A percentile compares a stretch with the other conserved stretches of the same genome.
phyloP scores from a whole-genome alignment of 805 yeast species.

The Kuraishia ogatae region DNA sequence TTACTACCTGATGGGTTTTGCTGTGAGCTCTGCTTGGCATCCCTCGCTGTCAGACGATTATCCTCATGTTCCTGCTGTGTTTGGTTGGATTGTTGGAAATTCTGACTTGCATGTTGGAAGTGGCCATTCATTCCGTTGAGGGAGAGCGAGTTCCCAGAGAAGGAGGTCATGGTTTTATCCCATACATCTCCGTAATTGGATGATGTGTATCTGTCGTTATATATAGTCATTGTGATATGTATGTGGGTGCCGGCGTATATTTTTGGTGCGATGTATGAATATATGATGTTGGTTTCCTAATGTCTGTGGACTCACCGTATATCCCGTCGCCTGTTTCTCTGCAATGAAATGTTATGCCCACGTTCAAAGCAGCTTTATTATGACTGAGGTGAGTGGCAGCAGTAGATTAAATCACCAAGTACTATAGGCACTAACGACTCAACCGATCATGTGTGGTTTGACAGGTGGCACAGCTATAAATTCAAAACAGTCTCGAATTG shows the following conservation, averaged over 20 bases:
- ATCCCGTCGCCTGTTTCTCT: background rate
- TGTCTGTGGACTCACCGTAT: too few relatives aligned
- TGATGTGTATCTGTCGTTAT: background rate
- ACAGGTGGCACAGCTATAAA: too few relatives aligned
- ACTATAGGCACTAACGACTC: too few relatives aligned
- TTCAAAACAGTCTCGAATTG: too few relatives aligned
- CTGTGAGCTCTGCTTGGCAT: background rate
- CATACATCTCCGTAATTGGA: conserved; percentile 1
- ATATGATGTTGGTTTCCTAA: too few relatives aligned
- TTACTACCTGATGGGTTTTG: background rate
- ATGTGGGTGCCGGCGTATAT: too few relatives aligned
- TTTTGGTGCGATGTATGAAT: too few relatives aligned
- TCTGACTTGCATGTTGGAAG: background rate
- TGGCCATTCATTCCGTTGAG: background rate
- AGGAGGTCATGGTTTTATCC: background rate
- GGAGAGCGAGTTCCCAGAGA: background rate
- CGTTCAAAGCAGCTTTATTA: background rate
- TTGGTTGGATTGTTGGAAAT: background rate
- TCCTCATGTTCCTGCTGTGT: background rate
- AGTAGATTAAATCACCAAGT: background rate
- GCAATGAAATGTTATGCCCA: background rate
- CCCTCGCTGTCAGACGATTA: background rate
- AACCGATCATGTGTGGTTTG: too few relatives aligned
- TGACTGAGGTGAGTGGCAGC: background rate
- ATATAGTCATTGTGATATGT: background rate